Evolutionary conservation across 1,139 yeast genomes (phyloP).

Genomic region (Blastobotrys buckinghamii): DNA sequence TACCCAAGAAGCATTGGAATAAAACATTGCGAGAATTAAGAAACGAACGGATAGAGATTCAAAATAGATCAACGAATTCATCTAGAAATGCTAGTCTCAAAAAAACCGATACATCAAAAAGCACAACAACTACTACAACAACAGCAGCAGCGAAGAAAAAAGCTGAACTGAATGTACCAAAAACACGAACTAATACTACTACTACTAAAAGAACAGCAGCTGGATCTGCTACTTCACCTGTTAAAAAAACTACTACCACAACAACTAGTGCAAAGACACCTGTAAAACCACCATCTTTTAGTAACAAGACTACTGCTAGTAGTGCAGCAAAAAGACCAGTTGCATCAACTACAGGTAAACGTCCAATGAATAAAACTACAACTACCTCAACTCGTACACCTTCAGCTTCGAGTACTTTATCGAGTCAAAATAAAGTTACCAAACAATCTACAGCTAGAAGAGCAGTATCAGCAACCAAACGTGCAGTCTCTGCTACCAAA

Average conservation of each 20-base stretch:
- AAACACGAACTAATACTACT: not conserved
- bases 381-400: not conserved
- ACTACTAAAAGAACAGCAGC: not conserved
- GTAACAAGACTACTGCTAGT: not conserved
- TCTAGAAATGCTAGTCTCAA: not conserved
- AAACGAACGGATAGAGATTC: conserved; percentile 7
- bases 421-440: conserved; percentile 4
- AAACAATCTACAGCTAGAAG: conserved; percentile 7
- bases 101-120: not conserved
- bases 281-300: not conserved
- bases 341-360: not conserved
- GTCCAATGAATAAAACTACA: not conserved
- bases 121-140: not conserved
- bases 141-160: not conserved
- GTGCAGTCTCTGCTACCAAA: conserved; percentile 5
- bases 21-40: conserved; percentile 33
- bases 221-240: not conserved
- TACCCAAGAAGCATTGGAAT: conserved; percentile 40
- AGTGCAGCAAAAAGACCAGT: not conserved
- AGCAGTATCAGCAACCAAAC: conserved; percentile 9
- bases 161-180: conserved; percentile 6
- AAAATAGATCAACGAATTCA: conserved; percentile 1
- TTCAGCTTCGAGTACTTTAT: conserved; percentile 2
- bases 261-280: conserved; percentile 2
- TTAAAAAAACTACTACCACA: not conserved